Percentiles rank a stretch among this genome's conserved stretches.
phyloP scores from a whole-genome alignment of 495 filamentous ascomycete genomes.

The Penicillium bovifimosum region DNA sequence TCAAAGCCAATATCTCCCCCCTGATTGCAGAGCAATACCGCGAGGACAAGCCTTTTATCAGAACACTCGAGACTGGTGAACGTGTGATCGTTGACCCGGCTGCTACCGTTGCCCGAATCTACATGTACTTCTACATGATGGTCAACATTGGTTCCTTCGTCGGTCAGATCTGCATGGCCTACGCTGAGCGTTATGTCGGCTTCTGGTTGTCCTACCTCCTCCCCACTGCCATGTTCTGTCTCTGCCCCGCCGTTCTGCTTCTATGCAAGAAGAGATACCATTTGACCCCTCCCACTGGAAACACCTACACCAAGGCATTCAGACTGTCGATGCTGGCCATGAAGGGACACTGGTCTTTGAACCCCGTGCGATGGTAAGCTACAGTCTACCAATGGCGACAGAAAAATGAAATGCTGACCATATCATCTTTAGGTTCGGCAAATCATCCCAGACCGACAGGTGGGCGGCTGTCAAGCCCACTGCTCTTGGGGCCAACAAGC shows the following conservation, averaged over 20 bases:
- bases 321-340: constrained; percentile 51
- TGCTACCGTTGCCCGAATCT: constrained; percentile 47
- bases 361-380: constrained; percentile 38
- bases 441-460: constrained; percentile 34
- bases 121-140: constrained; percentile 47
- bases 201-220: constrained; percentile 74
- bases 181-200: constrained; percentile 57
- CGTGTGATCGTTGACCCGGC: constrained; percentile 65
- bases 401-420: no score
- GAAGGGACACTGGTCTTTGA: constrained; percentile 59
- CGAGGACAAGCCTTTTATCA: constrained; percentile 37
- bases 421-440: constrained; percentile 31
- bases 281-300: constrained; percentile 54
- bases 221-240: constrained; percentile 52
- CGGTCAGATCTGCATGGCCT: constrained; percentile 32
- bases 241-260: constrained; percentile 60
- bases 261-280: constrained; percentile 56
- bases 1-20: constrained; percentile 64
- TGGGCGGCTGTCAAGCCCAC: constrained; percentile 66
- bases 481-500: constrained; percentile 35
- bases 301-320: constrained; percentile 54
- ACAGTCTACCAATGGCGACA: no score
- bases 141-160: constrained; percentile 49
- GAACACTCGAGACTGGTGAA: constrained; percentile 48
- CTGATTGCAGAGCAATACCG: constrained; percentile 50